These are phyloP conservation scores for Cruciata laevipes DNA, from an alignment of 257 asterid species.

Conservation along the genomic window DNA sequence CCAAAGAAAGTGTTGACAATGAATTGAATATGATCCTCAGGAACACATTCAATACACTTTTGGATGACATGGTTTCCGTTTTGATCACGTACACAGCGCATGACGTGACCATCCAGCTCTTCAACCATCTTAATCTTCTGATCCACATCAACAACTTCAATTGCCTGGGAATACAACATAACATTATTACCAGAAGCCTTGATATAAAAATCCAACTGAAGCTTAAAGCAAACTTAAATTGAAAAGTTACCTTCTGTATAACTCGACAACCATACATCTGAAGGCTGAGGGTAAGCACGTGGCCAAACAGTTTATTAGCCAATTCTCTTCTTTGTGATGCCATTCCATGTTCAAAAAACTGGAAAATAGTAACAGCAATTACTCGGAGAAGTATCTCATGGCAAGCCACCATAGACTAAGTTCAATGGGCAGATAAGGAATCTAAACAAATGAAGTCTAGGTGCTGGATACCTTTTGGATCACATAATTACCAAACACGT, in stretches of 20 bases:
- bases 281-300: conserved; percentile 80
- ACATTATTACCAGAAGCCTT: conserved; percentile 4
- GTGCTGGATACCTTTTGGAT: conserved; percentile 66
- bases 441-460: not conserved
- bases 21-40: conserved; percentile 78
- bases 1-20: conserved; percentile 68
- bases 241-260: conserved; percentile 73
- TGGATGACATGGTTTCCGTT: conserved; percentile 93
- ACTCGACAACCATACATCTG: conserved; percentile 99
- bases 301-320: conserved; percentile 75
- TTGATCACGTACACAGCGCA: conserved; percentile 98
- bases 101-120: conserved; percentile 87
- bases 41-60: conserved; percentile 92
- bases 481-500: conserved; percentile 93
- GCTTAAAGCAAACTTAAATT: not conserved
- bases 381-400: not conserved
- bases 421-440: not conserved
- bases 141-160: conserved; percentile 87
- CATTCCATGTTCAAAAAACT: conserved; percentile 98
- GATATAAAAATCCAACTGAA: not conserved
- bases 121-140: conserved; percentile 89
- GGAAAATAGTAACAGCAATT: conserved; percentile 6
- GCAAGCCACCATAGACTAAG: not conserved
- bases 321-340: conserved; percentile 77
- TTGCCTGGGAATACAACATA: conserved; percentile 48